phyloP scores from a whole-genome alignment of 1,284 basidiomycete genomes.

The Fomitopsis pinicola region DNA sequence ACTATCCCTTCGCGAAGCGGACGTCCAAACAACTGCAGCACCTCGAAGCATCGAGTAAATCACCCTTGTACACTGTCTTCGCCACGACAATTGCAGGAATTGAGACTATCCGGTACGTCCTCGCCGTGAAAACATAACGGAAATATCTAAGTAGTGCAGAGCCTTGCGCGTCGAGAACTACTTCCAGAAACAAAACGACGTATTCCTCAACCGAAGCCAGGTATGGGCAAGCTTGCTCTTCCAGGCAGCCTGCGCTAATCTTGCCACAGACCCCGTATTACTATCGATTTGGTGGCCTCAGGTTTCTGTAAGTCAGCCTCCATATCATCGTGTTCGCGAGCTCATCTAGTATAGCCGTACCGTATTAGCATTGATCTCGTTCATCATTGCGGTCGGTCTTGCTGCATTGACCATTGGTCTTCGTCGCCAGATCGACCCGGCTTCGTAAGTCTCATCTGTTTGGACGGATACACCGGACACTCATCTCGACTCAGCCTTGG shows the following conservation, averaged over 20 bases:
- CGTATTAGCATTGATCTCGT: background rate
- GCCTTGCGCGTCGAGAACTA: background rate
- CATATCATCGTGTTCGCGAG: background rate
- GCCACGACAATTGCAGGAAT: background rate
- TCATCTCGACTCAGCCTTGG: background rate
- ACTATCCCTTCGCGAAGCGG: background rate
- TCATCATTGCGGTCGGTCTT: background rate
- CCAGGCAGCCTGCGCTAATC: background rate
- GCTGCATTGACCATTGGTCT: background rate
- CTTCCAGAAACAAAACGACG: background rate
- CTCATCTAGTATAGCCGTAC: background rate
- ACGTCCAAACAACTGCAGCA: background rate
- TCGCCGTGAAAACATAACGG: too few relatives aligned
- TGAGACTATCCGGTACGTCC: background rate
- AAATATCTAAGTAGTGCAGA: background rate
- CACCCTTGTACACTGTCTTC: background rate
- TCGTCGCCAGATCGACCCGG: background rate
- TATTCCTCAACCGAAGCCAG: background rate
- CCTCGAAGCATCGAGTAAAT: background rate
- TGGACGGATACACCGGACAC: background rate
- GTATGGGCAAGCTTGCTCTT: background rate
- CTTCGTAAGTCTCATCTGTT: background rate
- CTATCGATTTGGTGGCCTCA: background rate
- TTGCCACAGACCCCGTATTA: background rate
- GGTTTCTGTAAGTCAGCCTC: background rate